Percentiles rank a stretch among this genome's conserved stretches.
These are phyloP conservation scores for Curvularia sp. DNA, from an alignment of 2,329 filamentous ascomycete species.

Conservation along the genomic window DNA sequence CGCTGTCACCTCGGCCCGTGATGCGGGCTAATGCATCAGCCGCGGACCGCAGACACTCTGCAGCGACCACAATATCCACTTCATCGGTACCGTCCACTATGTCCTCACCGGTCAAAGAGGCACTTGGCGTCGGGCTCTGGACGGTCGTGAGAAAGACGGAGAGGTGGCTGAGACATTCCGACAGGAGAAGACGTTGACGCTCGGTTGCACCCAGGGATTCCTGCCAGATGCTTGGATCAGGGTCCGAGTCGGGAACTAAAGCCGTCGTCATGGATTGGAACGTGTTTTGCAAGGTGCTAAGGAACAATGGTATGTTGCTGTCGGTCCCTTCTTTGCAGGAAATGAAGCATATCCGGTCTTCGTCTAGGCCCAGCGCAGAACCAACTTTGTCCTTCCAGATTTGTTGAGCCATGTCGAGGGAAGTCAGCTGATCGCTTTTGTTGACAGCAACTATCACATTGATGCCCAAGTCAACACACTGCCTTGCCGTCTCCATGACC, in stretches of 20 bases:
- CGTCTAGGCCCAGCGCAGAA: constrained; percentile 28
- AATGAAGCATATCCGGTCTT: constrained; percentile 65
- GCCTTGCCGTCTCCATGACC: constrained; percentile 61
- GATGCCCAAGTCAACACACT: constrained; percentile 58
- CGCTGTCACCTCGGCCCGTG: constrained; percentile 81
- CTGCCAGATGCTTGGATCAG: constrained; percentile 72
- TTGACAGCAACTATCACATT: constrained; percentile 67
- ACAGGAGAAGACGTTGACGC: constrained; percentile 82
- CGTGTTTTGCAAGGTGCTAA: constrained; percentile 68
- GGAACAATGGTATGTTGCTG: constrained; percentile 72
- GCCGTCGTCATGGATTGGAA: constrained; percentile 74
- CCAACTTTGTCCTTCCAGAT: constrained; percentile 35
- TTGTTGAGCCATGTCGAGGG: constrained; percentile 4
- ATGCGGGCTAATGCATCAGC: constrained; percentile 69
- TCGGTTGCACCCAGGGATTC: constrained; percentile 90
- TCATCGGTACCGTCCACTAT: constrained; percentile 50
- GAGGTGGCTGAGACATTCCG: constrained; percentile 74
- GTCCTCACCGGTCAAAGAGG: constrained; percentile 7
- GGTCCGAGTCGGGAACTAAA: constrained; percentile 50
- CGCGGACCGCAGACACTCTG: constrained; percentile 77
- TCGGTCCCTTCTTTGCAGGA: constrained; percentile 73
- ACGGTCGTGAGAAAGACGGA: constrained; percentile 74
- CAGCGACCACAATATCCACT: constrained; percentile 85
- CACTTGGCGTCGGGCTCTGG: constrained; percentile 15
- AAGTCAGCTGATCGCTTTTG: constrained; percentile 64